Conservation (phyloP, 768 basidiomycete species). For the Pulveroboletus sp. region DNA sequence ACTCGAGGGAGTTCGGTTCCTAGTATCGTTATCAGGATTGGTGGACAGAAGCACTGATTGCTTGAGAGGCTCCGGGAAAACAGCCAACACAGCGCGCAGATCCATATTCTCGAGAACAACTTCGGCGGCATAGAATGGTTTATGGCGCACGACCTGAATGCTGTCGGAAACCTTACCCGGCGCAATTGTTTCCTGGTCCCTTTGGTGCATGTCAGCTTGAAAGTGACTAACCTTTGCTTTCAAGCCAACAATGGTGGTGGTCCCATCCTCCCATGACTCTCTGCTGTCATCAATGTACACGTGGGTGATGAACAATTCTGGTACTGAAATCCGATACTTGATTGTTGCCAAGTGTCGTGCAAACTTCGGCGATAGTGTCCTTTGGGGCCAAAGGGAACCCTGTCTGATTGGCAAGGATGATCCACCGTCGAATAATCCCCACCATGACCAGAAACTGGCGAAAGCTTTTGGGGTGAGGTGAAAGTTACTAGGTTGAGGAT, state of each 20-base stretch:
- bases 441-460: conserved; percentile 92
- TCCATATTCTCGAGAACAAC: conserved; percentile 74
- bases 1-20: conserved; percentile 23
- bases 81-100: conserved; percentile 72
- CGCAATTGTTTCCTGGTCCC: conserved; percentile 73
- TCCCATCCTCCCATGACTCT: conserved; percentile 78
- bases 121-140: conserved; percentile 86
- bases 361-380: conserved; percentile 78
- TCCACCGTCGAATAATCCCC: conserved; percentile 74
- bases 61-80: conserved; percentile 72
- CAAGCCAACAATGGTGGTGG: conserved; percentile 76
- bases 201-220: conserved; percentile 89
- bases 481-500: conserved; percentile 55
- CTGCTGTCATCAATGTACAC: conserved; percentile 77
- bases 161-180: conserved; percentile 53
- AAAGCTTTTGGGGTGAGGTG: conserved; percentile 84
- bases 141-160: conserved; percentile 63
- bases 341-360: conserved; percentile 84
- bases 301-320: conserved; percentile 81
- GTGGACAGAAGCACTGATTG: conserved; percentile 47
- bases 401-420: conserved; percentile 84
- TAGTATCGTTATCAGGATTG: conserved; percentile 43
- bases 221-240: conserved; percentile 80
- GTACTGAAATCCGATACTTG: conserved; percentile 80
- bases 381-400: conserved; percentile 73